Evolutionary conservation across 257 asterid genomes (phyloP), one percentile per base, ranked within the genome.

Genomic region (Ophiorrhiza pumila): DNA sequence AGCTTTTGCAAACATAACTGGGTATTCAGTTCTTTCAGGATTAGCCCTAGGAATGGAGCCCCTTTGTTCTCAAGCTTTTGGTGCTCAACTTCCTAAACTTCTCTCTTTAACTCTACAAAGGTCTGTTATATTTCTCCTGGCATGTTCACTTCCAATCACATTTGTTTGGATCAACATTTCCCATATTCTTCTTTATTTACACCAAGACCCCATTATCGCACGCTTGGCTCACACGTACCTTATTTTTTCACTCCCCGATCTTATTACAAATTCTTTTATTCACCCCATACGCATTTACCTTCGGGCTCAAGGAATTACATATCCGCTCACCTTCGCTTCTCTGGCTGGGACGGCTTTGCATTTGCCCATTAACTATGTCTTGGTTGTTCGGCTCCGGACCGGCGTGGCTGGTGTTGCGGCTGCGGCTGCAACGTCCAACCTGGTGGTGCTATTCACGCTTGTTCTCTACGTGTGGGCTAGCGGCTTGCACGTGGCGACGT

Each of bases 251-350:
- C 80, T 91, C 80, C 96, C 97, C 56, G 97, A 91, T 68, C 91
- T 91, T 63, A 0, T 91, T 35, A 82, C 88, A 0, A 83, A 89
- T 85, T 89, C 97, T 0, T 77, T 91, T 77, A 37, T 91, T 76
- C 91, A 91, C 87, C 97, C 97, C 76, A 67, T 87, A 22, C 76
- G 95, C 35, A 83, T 91, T 80, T 91, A 91, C 87, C 97, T 91
- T 87, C 96, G 97, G 18, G 87, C 97, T 5, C 96, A 91, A 85
- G 97, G 96, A 35, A 89, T 91, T 77, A 91, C 93, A 22, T 85
- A 73, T 31, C 97, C 96, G 0, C 82, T 91, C 27, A 89, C 92
- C 15, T 50, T 85, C 0, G 91, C 96, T 2, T 76, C 96, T 2
- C 82, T 91, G 14, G 77, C 77, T 1, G 97, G 96, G 2, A 76